A percentile compares a stretch with the other conserved stretches of the same genome.
These are phyloP conservation scores for Lipomyces yamadae DNA, from an alignment of 805 yeast species.

Conservation along the genomic window DNA sequence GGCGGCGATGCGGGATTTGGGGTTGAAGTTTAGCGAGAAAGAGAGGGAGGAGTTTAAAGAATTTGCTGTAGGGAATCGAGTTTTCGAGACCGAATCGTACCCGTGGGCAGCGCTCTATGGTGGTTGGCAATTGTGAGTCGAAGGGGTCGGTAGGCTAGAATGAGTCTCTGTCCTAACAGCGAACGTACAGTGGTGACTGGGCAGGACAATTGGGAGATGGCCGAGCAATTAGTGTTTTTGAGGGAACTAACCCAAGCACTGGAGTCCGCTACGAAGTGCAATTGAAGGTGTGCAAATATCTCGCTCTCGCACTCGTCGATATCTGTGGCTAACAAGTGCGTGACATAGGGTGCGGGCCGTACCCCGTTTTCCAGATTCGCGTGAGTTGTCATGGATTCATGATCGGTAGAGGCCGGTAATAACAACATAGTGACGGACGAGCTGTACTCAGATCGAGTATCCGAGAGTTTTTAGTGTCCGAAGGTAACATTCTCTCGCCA, in stretches of 20 bases:
- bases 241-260: slow-evolving; percentile 55
- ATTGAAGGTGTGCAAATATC: slow-evolving; percentile 49
- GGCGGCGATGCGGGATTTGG: slow-evolving; percentile 65
- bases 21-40: slow-evolving; percentile 51
- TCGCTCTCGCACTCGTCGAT: neutral
- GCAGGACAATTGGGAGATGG: slow-evolving; percentile 99
- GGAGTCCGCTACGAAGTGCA: slow-evolving; percentile 66
- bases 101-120: slow-evolving; percentile 95
- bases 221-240: slow-evolving; percentile 81
- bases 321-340: neutral
- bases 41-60: slow-evolving; percentile 55
- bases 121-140: slow-evolving; percentile 75
- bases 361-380: slow-evolving; percentile 95
- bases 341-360: slow-evolving; percentile 74
- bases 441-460: slow-evolving; percentile 88
- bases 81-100: slow-evolving; percentile 50
- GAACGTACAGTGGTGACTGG: slow-evolving; percentile 65
- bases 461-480: slow-evolving; percentile 85
- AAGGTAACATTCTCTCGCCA: slow-evolving; percentile 49
- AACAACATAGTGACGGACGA: slow-evolving; percentile 69
- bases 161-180: neutral
- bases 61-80: slow-evolving; percentile 65
- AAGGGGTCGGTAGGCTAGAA: neutral
- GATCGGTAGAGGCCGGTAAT: neutral
- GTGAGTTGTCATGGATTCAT: slow-evolving; percentile 3